Evolutionary conservation across 441 rosid species (phyloP).

Genomic region (Mallotus repandus): DNA sequence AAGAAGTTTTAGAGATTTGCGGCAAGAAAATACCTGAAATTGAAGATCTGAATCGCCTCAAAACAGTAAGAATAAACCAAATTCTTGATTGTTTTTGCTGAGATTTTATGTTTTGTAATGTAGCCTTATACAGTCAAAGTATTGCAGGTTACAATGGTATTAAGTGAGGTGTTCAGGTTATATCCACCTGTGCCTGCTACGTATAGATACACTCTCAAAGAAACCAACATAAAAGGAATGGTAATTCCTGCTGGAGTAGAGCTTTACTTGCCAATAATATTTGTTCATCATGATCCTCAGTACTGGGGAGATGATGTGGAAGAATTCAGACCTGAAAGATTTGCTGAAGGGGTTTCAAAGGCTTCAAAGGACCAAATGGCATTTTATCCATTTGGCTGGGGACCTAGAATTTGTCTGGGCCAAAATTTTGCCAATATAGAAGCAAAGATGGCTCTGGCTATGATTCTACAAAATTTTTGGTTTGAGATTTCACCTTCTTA

Average conservation of each 20-base stretch:
- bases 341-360: slow-evolving; percentile 31
- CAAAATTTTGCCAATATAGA: slow-evolving; percentile 23
- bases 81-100: neutral
- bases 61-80: slow-evolving; percentile 15
- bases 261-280: slow-evolving; percentile 15
- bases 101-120: neutral
- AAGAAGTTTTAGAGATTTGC: slow-evolving; percentile 38
- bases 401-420: slow-evolving; percentile 27
- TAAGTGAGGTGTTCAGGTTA: slow-evolving; percentile 31
- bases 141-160: slow-evolving; percentile 22
- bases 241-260: slow-evolving; percentile 15
- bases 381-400: slow-evolving; percentile 31
- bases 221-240: slow-evolving; percentile 23
- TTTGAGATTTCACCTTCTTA: slow-evolving; percentile 20
- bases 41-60: slow-evolving; percentile 21
- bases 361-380: slow-evolving; percentile 31
- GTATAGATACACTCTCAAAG: neutral
- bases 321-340: slow-evolving; percentile 36
- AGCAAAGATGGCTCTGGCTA: slow-evolving; percentile 24
- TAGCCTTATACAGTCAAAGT: neutral
- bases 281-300: slow-evolving; percentile 26
- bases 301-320: slow-evolving; percentile 30
- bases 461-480: slow-evolving; percentile 23
- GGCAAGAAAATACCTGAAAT: slow-evolving; percentile 19
- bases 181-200: slow-evolving; percentile 17